phyloP scores from a whole-genome alignment of 208 protist species.

The Leishmania gerbilli region DNA sequence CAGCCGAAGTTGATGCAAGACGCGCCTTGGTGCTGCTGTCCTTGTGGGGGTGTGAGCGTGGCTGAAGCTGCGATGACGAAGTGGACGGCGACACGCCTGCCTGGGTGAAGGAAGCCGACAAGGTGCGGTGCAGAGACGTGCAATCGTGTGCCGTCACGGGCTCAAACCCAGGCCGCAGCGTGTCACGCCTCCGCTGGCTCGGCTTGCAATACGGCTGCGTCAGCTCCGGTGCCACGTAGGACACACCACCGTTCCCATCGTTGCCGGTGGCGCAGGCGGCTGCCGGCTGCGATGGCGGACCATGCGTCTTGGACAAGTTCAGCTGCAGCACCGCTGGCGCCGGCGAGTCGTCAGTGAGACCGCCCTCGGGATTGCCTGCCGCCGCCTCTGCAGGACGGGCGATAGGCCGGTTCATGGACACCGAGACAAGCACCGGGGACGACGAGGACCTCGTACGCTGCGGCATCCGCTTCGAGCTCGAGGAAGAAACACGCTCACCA shows the following conservation, averaged over 20 bases:
- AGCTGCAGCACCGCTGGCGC: constrained; percentile 13
- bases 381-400: neutral
- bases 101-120: neutral
- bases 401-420: constrained; percentile 16
- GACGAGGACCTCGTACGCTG: constrained; percentile 5
- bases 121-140: neutral
- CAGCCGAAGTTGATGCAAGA: neutral
- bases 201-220: constrained; percentile 22
- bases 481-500: neutral
- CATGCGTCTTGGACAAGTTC: constrained; percentile 11
- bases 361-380: neutral
- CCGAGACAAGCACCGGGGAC: constrained; percentile 8
- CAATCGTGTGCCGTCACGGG: constrained; percentile 30
- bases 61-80: constrained; percentile 19
- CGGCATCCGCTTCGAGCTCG: constrained; percentile 11
- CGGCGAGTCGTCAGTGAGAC: neutral
- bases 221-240: constrained; percentile 27
- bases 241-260: constrained; percentile 6
- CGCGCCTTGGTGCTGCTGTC: neutral
- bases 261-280: neutral
- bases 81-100: neutral
- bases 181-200: constrained; percentile 19
- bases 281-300: neutral
- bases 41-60: neutral
- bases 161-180: constrained; percentile 36